phyloP scores from a whole-genome alignment of 2,329 filamentous ascomycete genomes.

The Xylariales sp. region DNA sequence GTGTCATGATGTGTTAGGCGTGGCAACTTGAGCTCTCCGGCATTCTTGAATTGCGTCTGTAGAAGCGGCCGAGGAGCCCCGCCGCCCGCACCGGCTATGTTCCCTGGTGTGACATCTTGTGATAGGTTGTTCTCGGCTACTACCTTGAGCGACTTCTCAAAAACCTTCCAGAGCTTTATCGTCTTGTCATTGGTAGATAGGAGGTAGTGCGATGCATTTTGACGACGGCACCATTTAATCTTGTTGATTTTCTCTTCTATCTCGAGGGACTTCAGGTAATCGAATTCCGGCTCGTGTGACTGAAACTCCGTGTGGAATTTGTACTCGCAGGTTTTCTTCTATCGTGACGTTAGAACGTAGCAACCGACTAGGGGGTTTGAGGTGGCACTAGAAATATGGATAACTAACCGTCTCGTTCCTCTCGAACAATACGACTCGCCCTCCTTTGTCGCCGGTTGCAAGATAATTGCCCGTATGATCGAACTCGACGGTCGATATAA shows the following conservation, averaged over 20 bases:
- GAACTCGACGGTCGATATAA: slow-evolving; percentile 92
- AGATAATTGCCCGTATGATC: slow-evolving; percentile 91
- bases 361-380: not conserved
- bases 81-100: slow-evolving; percentile 75
- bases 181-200: slow-evolving; percentile 99
- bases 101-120: slow-evolving; percentile 86
- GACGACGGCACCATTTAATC: slow-evolving; percentile 99
- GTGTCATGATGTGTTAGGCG: slow-evolving; percentile 98
- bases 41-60: slow-evolving; percentile 79
- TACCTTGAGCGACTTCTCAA: slow-evolving; percentile 98
- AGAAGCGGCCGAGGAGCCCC: slow-evolving; percentile 80
- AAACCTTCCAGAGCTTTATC: slow-evolving; percentile 99
- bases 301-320: slow-evolving; percentile 99
- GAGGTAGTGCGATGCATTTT: slow-evolving; percentile 98
- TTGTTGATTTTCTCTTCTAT: slow-evolving; percentile 99
- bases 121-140: slow-evolving; percentile 99
- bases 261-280: slow-evolving; percentile 98
- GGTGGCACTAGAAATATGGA: not conserved
- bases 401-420: slow-evolving; percentile 90
- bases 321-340: slow-evolving; percentile 99
- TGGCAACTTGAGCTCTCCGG: slow-evolving; percentile 89
- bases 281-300: slow-evolving; percentile 99
- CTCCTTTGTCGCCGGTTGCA: slow-evolving; percentile 90
- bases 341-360: slow-evolving; percentile 38
- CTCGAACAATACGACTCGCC: slow-evolving; percentile 86